Evolutionary conservation across 208 protist species (phyloP).

Genomic region (Crithidia bombi): DNA sequence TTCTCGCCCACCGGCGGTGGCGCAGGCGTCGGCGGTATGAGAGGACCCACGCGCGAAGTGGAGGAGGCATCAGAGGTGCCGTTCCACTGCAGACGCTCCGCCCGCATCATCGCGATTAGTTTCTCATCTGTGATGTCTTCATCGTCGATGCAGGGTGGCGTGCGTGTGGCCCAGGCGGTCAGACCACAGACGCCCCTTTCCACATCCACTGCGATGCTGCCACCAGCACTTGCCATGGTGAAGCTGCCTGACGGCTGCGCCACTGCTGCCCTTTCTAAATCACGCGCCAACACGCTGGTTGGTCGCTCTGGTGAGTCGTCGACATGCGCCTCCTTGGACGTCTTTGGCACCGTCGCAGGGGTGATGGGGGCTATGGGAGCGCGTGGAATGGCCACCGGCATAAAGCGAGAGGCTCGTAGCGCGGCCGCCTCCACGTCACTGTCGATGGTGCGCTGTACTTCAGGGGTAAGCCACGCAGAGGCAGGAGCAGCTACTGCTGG

Average conservation of each 20-base stretch:
- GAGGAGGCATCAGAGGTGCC: not conserved
- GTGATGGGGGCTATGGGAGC: conserved; percentile 40
- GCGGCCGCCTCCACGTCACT: conserved; percentile 49
- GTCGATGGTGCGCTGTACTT: conserved; percentile 35
- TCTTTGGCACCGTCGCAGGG: conserved; percentile 3
- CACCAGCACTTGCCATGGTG: not conserved
- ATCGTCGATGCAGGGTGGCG: conserved; percentile 30
- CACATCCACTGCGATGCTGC: not conserved
- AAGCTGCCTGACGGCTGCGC: not conserved
- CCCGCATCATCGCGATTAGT: conserved; percentile 39
- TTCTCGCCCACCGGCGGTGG: conserved; percentile 45
- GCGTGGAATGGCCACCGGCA: conserved; percentile 50
- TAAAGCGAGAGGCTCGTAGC: conserved; percentile 56
- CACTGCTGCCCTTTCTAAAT: conserved; percentile 1
- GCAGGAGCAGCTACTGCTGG: not conserved
- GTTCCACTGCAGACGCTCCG: conserved; percentile 43
- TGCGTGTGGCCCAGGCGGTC: conserved; percentile 22
- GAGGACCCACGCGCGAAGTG: conserved; percentile 7
- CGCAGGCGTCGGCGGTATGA: conserved; percentile 59
- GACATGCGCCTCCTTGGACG: not conserved
- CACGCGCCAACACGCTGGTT: not conserved
- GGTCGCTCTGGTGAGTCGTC: not conserved
- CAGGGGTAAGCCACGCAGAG: not conserved
- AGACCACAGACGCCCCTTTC: conserved; percentile 3
- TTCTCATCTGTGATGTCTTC: conserved; percentile 47